Evolutionary conservation across 805 yeast genomes (phyloP).

Genomic region (Wickerhamomyces kurtzmanii): DNA sequence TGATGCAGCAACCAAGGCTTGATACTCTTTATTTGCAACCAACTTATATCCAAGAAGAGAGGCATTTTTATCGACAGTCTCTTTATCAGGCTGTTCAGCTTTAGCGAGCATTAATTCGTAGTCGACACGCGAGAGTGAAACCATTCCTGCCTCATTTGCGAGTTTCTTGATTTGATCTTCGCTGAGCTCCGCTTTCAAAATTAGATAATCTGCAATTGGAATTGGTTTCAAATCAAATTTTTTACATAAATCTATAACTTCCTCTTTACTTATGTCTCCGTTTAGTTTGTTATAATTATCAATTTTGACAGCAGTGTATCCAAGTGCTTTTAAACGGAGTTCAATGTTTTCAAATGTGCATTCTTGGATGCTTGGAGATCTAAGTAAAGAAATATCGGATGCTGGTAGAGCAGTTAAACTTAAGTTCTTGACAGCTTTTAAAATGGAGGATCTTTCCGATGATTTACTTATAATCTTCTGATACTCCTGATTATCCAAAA

Average conservation of each 20-base stretch:
- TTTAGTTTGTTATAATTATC: constrained; percentile 4
- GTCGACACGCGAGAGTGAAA: constrained; percentile 19
- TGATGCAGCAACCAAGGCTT: constrained; percentile 8
- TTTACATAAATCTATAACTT: constrained; percentile 10
- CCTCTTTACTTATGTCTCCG: constrained; percentile 8
- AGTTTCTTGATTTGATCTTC: constrained; percentile 11
- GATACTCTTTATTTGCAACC: constrained; percentile 15
- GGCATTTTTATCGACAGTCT: constrained; percentile 9
- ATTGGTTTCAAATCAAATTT: constrained; percentile 14
- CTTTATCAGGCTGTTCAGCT: constrained; percentile 14
- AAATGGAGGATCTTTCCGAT: constrained; percentile 3
- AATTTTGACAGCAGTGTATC: constrained; percentile 7
- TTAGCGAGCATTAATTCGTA: constrained; percentile 9
- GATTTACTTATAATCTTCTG: constrained; percentile 4
- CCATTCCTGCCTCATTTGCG: constrained; percentile 14
- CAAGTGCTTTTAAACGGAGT: constrained; percentile 1
- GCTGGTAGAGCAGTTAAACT: constrained; percentile 11
- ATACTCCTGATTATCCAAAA: constrained; percentile 9
- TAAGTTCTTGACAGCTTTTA: constrained; percentile 6
- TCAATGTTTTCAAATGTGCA: background rate
- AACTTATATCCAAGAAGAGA: constrained; percentile 11
- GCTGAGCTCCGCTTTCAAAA: constrained; percentile 8
- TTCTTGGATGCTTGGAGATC: too few relatives aligned
- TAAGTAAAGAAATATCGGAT: too few relatives aligned
- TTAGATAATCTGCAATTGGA: constrained; percentile 15